Evolutionary conservation across 805 yeast species (phyloP).

Genomic region (Phaffomyces thermotolerans): DNA sequence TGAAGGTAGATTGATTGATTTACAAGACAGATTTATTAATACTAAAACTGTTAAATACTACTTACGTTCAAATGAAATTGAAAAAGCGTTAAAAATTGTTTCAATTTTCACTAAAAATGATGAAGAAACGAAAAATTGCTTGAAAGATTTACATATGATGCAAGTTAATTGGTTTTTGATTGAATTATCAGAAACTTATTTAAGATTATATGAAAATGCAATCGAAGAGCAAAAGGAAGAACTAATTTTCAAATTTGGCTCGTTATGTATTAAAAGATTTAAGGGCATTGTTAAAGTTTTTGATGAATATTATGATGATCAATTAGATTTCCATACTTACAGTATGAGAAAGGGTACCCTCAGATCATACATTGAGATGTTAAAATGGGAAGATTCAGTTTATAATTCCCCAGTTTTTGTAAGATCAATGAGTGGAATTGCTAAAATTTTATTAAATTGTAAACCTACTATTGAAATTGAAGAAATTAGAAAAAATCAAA

Average conservation of each 20-base stretch:
- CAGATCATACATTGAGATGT: slow-evolving; percentile 68
- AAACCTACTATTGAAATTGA: slow-evolving; percentile 8
- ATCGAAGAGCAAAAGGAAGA: slow-evolving; percentile 31
- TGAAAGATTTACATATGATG: slow-evolving; percentile 78
- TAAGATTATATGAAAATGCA: slow-evolving; percentile 46
- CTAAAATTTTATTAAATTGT: slow-evolving; percentile 41
- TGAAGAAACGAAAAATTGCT: slow-evolving; percentile 62
- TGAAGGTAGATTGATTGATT: slow-evolving; percentile 66
- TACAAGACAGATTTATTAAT: slow-evolving; percentile 88
- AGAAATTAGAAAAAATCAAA: slow-evolving; percentile 42
- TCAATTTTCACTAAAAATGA: slow-evolving; percentile 84
- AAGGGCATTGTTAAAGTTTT: slow-evolving; percentile 58
- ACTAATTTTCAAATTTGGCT: slow-evolving; percentile 42
- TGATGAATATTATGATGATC: slow-evolving; percentile 71
- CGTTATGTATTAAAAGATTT: slow-evolving; percentile 77
- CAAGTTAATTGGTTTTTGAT: slow-evolving; percentile 87
- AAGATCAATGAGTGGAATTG: slow-evolving; percentile 63
- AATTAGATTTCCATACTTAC: slow-evolving; percentile 90
- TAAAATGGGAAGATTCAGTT: slow-evolving; percentile 76
- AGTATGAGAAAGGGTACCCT: slow-evolving; percentile 89
- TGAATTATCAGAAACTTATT: slow-evolving; percentile 80
- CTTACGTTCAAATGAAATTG: slow-evolving; percentile 65
- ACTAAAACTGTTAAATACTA: slow-evolving; percentile 81
- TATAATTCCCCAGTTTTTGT: slow-evolving; percentile 63
- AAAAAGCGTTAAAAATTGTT: slow-evolving; percentile 65